Evolutionary conservation across 1,284 basidiomycete species (phyloP).

Genomic region (Melanopsichium pennsylvanicum): DNA sequence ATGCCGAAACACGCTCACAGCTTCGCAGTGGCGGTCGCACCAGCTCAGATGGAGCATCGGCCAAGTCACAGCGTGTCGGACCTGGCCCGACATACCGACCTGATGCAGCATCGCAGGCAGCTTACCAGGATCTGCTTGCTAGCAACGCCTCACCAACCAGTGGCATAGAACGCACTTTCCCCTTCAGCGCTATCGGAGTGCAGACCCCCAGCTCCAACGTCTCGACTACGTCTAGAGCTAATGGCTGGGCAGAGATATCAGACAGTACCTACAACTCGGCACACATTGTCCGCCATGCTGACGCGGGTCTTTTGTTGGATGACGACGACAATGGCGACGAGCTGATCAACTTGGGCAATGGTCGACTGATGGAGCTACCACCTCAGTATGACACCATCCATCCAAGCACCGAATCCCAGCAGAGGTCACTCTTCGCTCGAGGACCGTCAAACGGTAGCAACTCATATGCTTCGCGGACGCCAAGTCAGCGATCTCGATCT

Average conservation of each 20-base stretch:
- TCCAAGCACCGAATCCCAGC: slow-evolving; percentile 8
- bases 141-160: slow-evolving; percentile 18
- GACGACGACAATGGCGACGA: slow-evolving; percentile 50
- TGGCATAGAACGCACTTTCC: slow-evolving; percentile 11
- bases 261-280: slow-evolving; percentile 3
- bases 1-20: slow-evolving; percentile 2
- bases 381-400: slow-evolving; percentile 55
- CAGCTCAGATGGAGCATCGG: slow-evolving; percentile 23
- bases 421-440: slow-evolving; percentile 7
- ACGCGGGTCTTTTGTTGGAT: slow-evolving; percentile 54
- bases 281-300: slow-evolving; percentile 46
- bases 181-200: slow-evolving; percentile 5
- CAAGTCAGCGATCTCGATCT: neutral
- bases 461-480: slow-evolving; percentile 4
- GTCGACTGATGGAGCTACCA: slow-evolving; percentile 47
- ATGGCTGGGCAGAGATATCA: slow-evolving; percentile 21
- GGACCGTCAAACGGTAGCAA: neutral
- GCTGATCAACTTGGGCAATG: slow-evolving; percentile 12
- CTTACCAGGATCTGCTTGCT: slow-evolving; percentile 39
- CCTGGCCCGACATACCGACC: slow-evolving; percentile 33
- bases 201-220: neutral
- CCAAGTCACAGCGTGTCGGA: slow-evolving; percentile 32
- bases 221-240: slow-evolving; percentile 3
- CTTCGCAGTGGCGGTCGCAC: slow-evolving; percentile 8
- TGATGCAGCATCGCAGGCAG: slow-evolving; percentile 39